Evolutionary conservation across 257 asterid species (phyloP).

Genomic region (Linaria vulgaris): DNA sequence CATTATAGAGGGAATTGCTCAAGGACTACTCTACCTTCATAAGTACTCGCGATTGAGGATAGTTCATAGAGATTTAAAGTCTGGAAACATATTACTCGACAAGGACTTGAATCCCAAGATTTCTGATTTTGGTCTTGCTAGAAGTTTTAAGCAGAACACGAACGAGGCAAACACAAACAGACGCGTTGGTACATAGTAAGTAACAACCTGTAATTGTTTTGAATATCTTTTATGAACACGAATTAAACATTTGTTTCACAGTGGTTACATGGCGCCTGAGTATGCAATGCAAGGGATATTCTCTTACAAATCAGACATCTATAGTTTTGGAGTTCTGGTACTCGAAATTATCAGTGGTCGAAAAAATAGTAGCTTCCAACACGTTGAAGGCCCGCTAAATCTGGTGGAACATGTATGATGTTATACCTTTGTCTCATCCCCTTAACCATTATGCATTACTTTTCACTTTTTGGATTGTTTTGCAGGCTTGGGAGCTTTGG

Average conservation of each 20-base stretch:
- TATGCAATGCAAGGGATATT: constrained; percentile 43
- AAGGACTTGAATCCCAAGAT: constrained; percentile 50
- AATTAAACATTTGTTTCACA: background rate
- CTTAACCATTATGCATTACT: background rate
- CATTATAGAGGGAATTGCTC: constrained; percentile 43
- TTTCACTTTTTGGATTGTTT: background rate
- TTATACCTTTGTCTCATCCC: background rate
- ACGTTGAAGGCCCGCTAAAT: constrained; percentile 31
- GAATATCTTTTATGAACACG: background rate
- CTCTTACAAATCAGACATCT: constrained; percentile 48
- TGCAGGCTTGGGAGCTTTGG: constrained; percentile 51
- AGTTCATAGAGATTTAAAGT: constrained; percentile 44
- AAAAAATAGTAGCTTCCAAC: constrained; percentile 30
- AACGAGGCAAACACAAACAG: constrained; percentile 36
- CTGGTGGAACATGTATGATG: constrained; percentile 44
- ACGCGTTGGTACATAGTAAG: constrained; percentile 42
- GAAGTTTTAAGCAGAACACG: constrained; percentile 1
- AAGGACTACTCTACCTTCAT: constrained; percentile 49
- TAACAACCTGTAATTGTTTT: background rate
- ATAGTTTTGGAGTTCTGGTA: constrained; percentile 41
- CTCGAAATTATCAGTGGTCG: constrained; percentile 45
- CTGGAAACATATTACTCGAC: constrained; percentile 43
- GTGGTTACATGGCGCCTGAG: constrained; percentile 53
- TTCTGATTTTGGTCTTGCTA: constrained; percentile 49
- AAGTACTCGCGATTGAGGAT: constrained; percentile 41